phyloP scores from a whole-genome alignment of 768 basidiomycete species.

The Kondoa subrosea region DNA sequence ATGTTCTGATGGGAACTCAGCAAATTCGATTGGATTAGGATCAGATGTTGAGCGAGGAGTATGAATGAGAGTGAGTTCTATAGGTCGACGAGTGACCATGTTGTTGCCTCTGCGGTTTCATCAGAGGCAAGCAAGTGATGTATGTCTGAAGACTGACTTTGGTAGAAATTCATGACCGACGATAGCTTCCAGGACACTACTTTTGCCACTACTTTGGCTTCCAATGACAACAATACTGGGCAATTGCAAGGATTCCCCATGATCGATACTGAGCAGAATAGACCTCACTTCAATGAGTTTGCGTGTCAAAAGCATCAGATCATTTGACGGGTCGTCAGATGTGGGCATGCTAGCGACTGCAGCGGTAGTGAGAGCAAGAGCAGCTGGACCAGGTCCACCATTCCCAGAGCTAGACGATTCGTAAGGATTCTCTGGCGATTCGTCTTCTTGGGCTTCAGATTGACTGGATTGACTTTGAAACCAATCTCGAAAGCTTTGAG shows the following conservation, averaged over 20 bases:
- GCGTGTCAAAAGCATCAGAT: constrained; percentile 77
- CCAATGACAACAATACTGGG: constrained; percentile 98
- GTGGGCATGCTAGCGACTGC: constrained; percentile 11
- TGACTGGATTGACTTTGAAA: background rate
- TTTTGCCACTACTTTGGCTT: constrained; percentile 96
- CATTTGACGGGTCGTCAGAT: constrained; percentile 44
- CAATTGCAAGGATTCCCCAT: constrained; percentile 79
- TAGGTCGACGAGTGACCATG: constrained; percentile 97
- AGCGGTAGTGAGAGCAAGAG: constrained; percentile 15
- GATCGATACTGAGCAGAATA: constrained; percentile 90
- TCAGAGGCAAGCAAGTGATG: background rate
- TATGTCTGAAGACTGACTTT: constrained; percentile 50
- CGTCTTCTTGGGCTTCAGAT: background rate
- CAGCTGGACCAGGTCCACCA: background rate
- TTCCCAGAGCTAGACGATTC: background rate
- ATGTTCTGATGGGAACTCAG: constrained; percentile 81
- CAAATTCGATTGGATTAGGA: constrained; percentile 52
- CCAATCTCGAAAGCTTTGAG: constrained; percentile 1
- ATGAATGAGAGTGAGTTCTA: constrained; percentile 91
- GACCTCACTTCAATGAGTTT: constrained; percentile 91
- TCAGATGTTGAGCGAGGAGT: constrained; percentile 50
- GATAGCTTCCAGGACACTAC: constrained; percentile 88
- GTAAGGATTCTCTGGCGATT: background rate
- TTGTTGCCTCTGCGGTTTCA: constrained; percentile 61
- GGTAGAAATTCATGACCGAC: constrained; percentile 96